phyloP scores from a whole-genome alignment of 2,329 filamentous ascomycete species.

The Chrysosporium keratinophilum region DNA sequence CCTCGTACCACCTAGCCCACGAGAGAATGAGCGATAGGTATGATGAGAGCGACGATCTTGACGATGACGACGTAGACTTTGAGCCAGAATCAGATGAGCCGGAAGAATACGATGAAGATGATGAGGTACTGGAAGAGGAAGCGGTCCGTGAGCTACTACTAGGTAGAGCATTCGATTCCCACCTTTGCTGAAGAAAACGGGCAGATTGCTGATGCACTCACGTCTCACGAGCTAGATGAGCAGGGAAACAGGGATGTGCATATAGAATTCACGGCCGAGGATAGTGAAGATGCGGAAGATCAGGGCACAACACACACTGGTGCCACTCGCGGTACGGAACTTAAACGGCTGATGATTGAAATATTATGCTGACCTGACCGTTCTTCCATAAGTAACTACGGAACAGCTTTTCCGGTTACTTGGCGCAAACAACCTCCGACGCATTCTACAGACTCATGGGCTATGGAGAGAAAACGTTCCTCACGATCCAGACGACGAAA shows the following conservation, averaged over 20 bases:
- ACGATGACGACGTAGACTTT: conserved; percentile 45
- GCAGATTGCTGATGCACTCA: background rate
- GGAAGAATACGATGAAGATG: conserved; percentile 16
- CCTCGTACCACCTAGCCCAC: conserved; percentile 28
- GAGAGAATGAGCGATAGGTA: conserved; percentile 29
- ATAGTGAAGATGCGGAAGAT: conserved; percentile 16
- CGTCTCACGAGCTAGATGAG: conserved; percentile 12
- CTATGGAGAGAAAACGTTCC: conserved; percentile 20
- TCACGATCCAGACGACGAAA: conserved; percentile 20
- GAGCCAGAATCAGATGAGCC: conserved; percentile 23
- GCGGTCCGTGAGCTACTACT: conserved; percentile 17
- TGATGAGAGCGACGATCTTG: conserved; percentile 24
- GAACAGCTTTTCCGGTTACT: conserved; percentile 45
- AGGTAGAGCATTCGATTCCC: conserved; percentile 12
- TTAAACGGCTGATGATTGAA: background rate
- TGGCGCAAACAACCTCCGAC: conserved; percentile 44
- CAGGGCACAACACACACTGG: conserved; percentile 13
- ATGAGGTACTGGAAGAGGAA: conserved; percentile 30
- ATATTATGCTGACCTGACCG: background rate
- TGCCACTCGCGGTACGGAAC: conserved; percentile 20
- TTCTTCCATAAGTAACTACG: conserved; percentile 23
- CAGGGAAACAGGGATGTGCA: conserved; percentile 21
- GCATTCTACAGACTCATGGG: conserved; percentile 38
- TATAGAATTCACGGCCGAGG: conserved; percentile 25
- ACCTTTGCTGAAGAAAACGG: background rate